Percentiles rank a stretch among this genome's conserved stretches.
Evolutionary conservation across 148 eudicot genomes (phyloP).

Genomic region (Fagopyrum homotropicum): DNA sequence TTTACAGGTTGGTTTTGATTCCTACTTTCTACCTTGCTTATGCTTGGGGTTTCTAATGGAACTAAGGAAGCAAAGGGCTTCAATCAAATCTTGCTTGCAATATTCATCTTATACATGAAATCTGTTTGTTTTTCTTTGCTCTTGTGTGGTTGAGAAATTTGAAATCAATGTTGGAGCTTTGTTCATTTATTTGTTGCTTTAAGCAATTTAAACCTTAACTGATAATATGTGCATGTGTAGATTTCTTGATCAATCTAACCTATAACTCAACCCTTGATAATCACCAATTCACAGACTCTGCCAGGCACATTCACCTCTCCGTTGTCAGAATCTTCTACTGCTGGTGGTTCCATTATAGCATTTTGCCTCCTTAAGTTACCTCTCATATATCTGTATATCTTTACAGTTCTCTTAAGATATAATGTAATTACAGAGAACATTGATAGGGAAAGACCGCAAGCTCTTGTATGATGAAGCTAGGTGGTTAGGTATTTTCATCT

Average conservation of each 20-base stretch:
- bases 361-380: not conserved
- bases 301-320: not conserved
- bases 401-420: not conserved
- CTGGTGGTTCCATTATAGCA: not conserved
- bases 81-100: not conserved
- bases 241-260: not conserved
- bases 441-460: not conserved
- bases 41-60: not conserved
- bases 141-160: not conserved
- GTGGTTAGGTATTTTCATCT: not conserved
- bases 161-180: not conserved
- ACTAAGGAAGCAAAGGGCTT: not conserved
- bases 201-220: not conserved
- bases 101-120: not conserved
- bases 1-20: slow-evolving; percentile 55
- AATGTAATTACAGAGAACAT: not conserved
- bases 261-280: not conserved
- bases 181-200: not conserved
- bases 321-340: not conserved
- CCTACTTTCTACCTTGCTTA: not conserved
- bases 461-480: not conserved
- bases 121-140: not conserved
- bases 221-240: not conserved
- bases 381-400: not conserved
- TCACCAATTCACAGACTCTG: not conserved